Conservation (phyloP, 495 filamentous ascomycete genomes). For the Hypoxylon subgilvum region DNA sequence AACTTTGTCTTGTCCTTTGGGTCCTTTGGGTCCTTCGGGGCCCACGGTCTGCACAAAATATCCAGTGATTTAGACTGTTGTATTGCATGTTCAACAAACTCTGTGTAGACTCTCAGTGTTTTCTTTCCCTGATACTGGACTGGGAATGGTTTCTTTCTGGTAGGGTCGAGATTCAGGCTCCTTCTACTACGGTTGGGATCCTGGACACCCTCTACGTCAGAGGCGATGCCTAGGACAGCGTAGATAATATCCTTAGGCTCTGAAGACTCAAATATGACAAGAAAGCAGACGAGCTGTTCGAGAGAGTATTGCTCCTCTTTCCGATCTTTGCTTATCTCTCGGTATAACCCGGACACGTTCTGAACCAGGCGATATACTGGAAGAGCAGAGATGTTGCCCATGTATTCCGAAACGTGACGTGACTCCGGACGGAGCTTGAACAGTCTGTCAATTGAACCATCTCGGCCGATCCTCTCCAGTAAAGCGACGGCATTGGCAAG, state of each 20-base stretch:
- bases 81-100: slow-evolving; percentile 33
- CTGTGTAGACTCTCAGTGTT: slow-evolving; percentile 28
- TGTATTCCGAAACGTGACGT: slow-evolving; percentile 10
- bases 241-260: slow-evolving; percentile 37
- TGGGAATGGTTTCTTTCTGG: neutral
- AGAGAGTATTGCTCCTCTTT: slow-evolving; percentile 22
- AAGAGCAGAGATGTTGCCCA: slow-evolving; percentile 17
- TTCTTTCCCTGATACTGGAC: slow-evolving; percentile 22
- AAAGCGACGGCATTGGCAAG: slow-evolving; percentile 14
- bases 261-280: slow-evolving; percentile 36
- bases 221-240: slow-evolving; percentile 33
- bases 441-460: slow-evolving; percentile 17
- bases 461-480: slow-evolving; percentile 17
- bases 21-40: slow-evolving; percentile 10
- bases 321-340: neutral
- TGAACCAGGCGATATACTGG: slow-evolving; percentile 22
- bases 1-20: neutral
- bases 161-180: too few species aligned
- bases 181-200: too few species aligned
- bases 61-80: slow-evolving; percentile 31
- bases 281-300: slow-evolving; percentile 37
- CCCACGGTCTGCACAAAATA: slow-evolving; percentile 44
- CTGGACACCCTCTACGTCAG: too few species aligned
- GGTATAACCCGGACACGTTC: slow-evolving; percentile 11
- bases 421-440: slow-evolving; percentile 5